Evolutionary conservation across 805 yeast species (phyloP).

Genomic region (Schwanniomyces polymorphus): DNA sequence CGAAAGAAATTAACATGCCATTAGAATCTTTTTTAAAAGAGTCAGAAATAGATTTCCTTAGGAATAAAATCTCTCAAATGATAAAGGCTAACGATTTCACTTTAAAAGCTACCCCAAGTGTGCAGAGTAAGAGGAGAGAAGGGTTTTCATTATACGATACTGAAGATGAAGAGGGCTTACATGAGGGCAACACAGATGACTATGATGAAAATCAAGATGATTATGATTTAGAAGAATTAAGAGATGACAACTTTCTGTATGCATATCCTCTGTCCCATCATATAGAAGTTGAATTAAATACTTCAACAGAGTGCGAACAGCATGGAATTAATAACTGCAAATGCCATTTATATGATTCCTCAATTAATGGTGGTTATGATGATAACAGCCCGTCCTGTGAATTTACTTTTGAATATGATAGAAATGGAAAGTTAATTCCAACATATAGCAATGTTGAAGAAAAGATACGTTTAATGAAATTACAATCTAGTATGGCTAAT

Average conservation of each 20-base stretch:
- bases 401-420: constrained; percentile 45
- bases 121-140: constrained; percentile 4
- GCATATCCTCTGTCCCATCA: constrained; percentile 36
- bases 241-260: constrained; percentile 25
- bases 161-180: constrained; percentile 40
- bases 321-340: constrained; percentile 27
- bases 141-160: constrained; percentile 37
- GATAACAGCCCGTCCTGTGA: constrained; percentile 43
- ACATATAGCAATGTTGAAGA: constrained; percentile 39
- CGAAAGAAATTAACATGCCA: neutral
- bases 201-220: constrained; percentile 28
- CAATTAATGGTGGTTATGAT: constrained; percentile 10
- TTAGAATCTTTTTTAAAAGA: constrained; percentile 17
- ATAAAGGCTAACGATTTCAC: constrained; percentile 14
- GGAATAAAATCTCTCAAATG: constrained; percentile 24
- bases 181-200: constrained; percentile 28
- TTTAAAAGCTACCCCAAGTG: constrained; percentile 4
- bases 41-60: constrained; percentile 27
- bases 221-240: constrained; percentile 38
- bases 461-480: constrained; percentile 31
- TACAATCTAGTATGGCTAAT: constrained; percentile 17
- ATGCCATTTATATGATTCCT: constrained; percentile 18
- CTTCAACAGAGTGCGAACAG: constrained; percentile 29
- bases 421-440: constrained; percentile 41
- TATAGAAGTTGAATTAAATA: constrained; percentile 41